Percentiles rank a stretch among this genome's conserved stretches.
Conservation (phyloP, 2,329 filamentous ascomycete species). For the Fusarium anthophilum region DNA sequence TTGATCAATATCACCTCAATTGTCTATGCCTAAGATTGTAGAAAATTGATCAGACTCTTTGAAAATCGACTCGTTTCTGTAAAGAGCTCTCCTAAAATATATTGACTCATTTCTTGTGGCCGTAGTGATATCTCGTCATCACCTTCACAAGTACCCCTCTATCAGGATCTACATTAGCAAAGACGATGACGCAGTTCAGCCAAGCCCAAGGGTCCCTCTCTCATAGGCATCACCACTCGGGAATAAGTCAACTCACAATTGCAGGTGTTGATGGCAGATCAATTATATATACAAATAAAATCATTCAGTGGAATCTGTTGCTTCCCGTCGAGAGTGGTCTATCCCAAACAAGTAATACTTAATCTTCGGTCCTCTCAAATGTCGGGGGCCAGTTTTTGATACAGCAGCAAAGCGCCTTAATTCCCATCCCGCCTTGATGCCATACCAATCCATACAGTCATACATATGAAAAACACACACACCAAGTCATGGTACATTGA, state of each 20-base stretch:
- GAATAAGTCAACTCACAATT: not conserved
- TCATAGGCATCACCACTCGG: not conserved
- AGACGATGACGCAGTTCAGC: constrained; percentile 30
- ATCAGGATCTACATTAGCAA: constrained; percentile 18
- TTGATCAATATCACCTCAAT: not conserved
- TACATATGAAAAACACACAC: constrained; percentile 46
- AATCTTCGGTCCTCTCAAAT: constrained; percentile 28
- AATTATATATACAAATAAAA: constrained; percentile 39
- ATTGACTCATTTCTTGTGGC: no score
- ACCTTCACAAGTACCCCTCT: constrained; percentile 8
- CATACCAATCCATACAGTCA: constrained; percentile 43
- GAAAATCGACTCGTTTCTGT: no score
- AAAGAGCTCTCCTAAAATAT: no score
- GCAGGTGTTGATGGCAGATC: not conserved
- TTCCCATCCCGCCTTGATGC: constrained; percentile 36
- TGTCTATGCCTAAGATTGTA: accelerated
- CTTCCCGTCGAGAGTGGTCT: constrained; percentile 44
- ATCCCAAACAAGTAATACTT: constrained; percentile 38
- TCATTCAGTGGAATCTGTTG: constrained; percentile 46
- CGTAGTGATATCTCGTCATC: not conserved
- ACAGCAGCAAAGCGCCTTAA: constrained; percentile 42
- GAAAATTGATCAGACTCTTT: accelerated
- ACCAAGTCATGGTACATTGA: constrained; percentile 39
- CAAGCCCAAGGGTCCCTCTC: constrained; percentile 2
- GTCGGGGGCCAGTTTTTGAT: constrained; percentile 35